Base-by-base conservation (phyloP, 2,329 filamentous ascomycete species). In the Penicillium sp. region DNA sequence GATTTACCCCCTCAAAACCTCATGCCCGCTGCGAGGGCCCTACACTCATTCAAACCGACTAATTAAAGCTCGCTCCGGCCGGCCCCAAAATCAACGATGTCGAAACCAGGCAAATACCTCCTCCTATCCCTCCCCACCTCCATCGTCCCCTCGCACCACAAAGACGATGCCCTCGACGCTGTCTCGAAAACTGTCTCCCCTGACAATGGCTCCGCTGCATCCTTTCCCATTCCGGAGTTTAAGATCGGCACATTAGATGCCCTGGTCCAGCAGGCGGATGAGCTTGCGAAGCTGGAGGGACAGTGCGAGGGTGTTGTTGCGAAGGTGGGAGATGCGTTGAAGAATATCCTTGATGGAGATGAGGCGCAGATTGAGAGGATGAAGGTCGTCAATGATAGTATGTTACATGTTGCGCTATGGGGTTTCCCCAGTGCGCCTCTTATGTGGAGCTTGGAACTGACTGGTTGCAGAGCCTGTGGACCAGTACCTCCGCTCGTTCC, bases 161-260 rank as follows among this genome's bases (percentile, higher is more conserved):
- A 84, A 69, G 89, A 93, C 65, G 91, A 96, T 75, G 91, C 93
- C 63, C 81, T 97, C 65, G 84, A 87, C 48, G 85, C 91, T 46
- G 78, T 99, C 60, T 86, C 87, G 65, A 79, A 87, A 55, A 91
- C 88, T 43, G 82, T 96, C 54, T 82, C 85, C 49, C 79, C 85
- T 56, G 90, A 96, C 68, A 87, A 90, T 74, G 91, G 90, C 72
- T 86, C 84, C 52, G 88, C 91, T 46, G 80, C 87, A 51, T 87
- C 87, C 2, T 97, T 98, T 72, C 80, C 85, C 55, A 89, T 98
- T 62, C 95, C 95, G 21, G 89, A 92, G 64, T 97, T 99, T 84
- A 99, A 98, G 81, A 96, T 99, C 74, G 95, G 95, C 57, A 97
- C 95, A 0, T 84, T 99, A 37, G 95, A 99, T 78, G 91, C 90